Conservation (phyloP, 805 yeast genomes). For the Sugiyamaella marilandica region DNA sequence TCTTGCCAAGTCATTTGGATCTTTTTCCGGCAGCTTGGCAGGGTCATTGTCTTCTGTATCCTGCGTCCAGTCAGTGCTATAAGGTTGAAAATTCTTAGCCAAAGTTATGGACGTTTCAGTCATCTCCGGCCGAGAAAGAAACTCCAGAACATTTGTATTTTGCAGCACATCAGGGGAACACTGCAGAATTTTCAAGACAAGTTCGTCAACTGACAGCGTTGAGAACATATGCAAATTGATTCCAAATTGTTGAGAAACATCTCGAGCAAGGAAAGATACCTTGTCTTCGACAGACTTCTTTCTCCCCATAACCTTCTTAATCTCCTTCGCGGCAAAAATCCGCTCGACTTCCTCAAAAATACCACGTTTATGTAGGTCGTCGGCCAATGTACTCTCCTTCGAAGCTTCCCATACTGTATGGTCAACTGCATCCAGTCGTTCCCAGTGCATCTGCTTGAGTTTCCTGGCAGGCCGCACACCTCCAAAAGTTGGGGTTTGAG, state of each 20-base stretch:
- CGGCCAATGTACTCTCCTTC: slow-evolving; percentile 40
- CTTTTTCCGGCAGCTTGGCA: slow-evolving; percentile 51
- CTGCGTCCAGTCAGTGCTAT: slow-evolving; percentile 64
- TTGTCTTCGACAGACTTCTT: slow-evolving; percentile 49
- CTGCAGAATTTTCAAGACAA: slow-evolving; percentile 64
- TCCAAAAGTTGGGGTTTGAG: slow-evolving; percentile 16
- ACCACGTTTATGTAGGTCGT: slow-evolving; percentile 67
- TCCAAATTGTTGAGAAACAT: slow-evolving; percentile 90
- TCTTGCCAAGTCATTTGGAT: slow-evolving; percentile 72
- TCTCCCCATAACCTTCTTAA: slow-evolving; percentile 42
- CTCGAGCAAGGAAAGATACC: slow-evolving; percentile 69
- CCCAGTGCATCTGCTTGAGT: slow-evolving; percentile 96
- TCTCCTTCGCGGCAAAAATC: slow-evolving; percentile 79
- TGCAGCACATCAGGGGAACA: slow-evolving; percentile 71
- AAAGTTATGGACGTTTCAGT: slow-evolving; percentile 68
- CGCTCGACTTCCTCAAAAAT: slow-evolving; percentile 78
- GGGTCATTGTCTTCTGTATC: slow-evolving; percentile 32
- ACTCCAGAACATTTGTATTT: slow-evolving; percentile 74
- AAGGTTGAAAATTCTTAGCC: slow-evolving; percentile 73
- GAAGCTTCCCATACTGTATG: slow-evolving; percentile 84
- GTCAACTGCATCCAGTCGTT: slow-evolving; percentile 76
- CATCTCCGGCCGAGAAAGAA: slow-evolving; percentile 69
- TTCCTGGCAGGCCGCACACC: slow-evolving; percentile 58
- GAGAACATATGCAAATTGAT: slow-evolving; percentile 83
- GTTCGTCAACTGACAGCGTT: slow-evolving; percentile 53